Evolutionary conservation across 164 flowering plant species (phyloP), one percentile per base, ranked within the genome.

Genomic region (Chloranthus sessilifolius): DNA sequence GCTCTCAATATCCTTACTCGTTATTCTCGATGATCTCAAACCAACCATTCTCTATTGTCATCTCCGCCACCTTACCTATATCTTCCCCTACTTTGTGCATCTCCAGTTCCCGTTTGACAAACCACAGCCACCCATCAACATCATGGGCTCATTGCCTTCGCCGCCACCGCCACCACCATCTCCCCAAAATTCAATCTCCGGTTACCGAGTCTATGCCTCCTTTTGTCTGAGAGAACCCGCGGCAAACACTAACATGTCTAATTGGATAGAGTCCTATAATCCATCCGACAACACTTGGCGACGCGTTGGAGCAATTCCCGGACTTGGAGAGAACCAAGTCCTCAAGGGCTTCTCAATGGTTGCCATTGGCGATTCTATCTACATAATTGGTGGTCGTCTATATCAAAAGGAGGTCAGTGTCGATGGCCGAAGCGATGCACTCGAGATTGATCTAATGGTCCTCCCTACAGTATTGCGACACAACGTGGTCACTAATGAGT

Each of bases 271-370:
- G 11, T 61, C 61, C 30, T 83, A 71, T 57, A 34, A 70, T 17
- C 83, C 81, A 0, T 50, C 67, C 0, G 65, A 27, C 45, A 80
- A 80, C 37, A 20, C 74, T 0, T 77, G 81, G 85, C 58, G 14
- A 4, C 33, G 55, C 0, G 53, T 70, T 5, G 69, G 65, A 15
- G 19, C 59, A 3, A 65, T 80, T 15, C 82, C 85, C 0, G 71
- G 57, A 9, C 52, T 76, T 0, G 0, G 12, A 0, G 70, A 71
- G 2, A 53, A 72, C 51, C 77, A 72, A 17, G 67, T 70, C 5
- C 48, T 80, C 21, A 80, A 76, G 36, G 82, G 64, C 25, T 80
- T 78, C 30, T 48, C 78, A 9, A 76, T 80, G 84, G 81, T 63
- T 0, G 49, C 83, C 0, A 7, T 77, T 1, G 61, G 68, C 4